Conservation (phyloP, 2,329 filamentous ascomycete species). For the Alternaria sp. region DNA sequence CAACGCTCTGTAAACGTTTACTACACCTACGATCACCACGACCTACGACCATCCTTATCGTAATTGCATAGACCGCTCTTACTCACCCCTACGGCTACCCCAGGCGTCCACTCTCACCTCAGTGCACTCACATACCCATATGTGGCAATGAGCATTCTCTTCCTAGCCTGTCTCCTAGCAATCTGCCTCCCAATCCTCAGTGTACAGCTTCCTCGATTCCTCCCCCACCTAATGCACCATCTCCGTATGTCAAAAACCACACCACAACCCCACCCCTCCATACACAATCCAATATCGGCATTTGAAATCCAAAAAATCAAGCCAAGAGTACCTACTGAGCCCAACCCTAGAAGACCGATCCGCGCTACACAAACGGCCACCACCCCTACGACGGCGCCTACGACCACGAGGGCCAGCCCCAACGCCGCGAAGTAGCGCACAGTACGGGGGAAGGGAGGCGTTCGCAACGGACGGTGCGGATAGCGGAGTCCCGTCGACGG, state of each 20-base stretch:
- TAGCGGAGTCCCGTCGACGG: slow-evolving; percentile 10
- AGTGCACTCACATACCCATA: neutral
- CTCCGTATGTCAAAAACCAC: neutral
- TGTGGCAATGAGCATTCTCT: slow-evolving; percentile 22
- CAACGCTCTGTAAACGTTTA: neutral
- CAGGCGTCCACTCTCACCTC: too few relatives aligned
- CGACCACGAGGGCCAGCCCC: slow-evolving; percentile 2
- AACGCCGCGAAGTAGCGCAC: neutral
- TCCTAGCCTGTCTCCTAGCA: slow-evolving; percentile 31
- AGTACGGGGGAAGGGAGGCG: neutral
- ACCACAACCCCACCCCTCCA: too few relatives aligned
- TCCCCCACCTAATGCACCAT: neutral
- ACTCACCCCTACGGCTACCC: neutral
- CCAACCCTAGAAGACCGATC: slow-evolving; percentile 22
- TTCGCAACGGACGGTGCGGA: slow-evolving; percentile 19
- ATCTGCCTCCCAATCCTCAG: slow-evolving; percentile 35
- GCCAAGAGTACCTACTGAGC: slow-evolving; percentile 13
- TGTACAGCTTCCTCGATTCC: slow-evolving; percentile 30
- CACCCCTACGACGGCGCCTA: slow-evolving; percentile 19
- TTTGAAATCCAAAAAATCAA: neutral
- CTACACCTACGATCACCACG: neutral
- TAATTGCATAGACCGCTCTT: too few relatives aligned
- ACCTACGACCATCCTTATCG: neutral
- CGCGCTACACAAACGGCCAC: slow-evolving; percentile 17
- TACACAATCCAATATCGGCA: too few relatives aligned